Conservation (phyloP, 768 basidiomycete species). For the Mycena vitilis region DNA sequence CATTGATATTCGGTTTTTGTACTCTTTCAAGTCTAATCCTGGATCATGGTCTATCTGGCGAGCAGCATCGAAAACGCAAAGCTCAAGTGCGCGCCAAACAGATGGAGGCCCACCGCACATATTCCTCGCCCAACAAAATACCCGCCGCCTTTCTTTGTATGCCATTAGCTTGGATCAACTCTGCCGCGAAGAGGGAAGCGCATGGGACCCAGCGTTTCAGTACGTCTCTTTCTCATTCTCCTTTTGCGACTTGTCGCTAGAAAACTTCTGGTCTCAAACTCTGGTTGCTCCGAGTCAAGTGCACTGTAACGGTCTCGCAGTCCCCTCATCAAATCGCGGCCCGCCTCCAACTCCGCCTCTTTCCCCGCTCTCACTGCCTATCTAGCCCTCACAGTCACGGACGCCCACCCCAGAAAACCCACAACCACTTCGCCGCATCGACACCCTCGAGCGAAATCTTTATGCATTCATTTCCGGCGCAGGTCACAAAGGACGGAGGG, state of each 20-base stretch:
- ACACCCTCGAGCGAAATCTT: slow-evolving; percentile 43
- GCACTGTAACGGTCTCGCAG: slow-evolving; percentile 53
- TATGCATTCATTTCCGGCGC: slow-evolving; percentile 62
- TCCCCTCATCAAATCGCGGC: slow-evolving; percentile 65
- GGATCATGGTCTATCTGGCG: no score
- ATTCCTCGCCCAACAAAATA: no score
- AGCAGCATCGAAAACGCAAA: no score
- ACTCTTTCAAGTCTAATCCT: no score
- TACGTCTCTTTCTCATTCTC: slow-evolving; percentile 59
- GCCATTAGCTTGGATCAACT: slow-evolving; percentile 54
- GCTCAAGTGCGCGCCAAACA: no score
- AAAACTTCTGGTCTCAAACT: no score
- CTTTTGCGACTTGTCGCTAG: no score
- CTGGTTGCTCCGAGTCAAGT: no score
- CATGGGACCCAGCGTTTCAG: no score
- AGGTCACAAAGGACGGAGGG: slow-evolving; percentile 52
- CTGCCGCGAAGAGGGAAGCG: slow-evolving; percentile 52
- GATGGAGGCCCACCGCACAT: no score
- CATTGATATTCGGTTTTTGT: no score
- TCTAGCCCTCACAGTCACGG: slow-evolving; percentile 52
- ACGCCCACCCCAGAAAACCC: slow-evolving; percentile 41
- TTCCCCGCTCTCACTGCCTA: slow-evolving; percentile 58
- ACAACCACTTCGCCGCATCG: slow-evolving; percentile 41
- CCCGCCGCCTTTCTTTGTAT: no score
- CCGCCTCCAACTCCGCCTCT: slow-evolving; percentile 58